Conservation (phyloP, 805 yeast genomes). For the Saccharomycopsis fibuligera region DNA sequence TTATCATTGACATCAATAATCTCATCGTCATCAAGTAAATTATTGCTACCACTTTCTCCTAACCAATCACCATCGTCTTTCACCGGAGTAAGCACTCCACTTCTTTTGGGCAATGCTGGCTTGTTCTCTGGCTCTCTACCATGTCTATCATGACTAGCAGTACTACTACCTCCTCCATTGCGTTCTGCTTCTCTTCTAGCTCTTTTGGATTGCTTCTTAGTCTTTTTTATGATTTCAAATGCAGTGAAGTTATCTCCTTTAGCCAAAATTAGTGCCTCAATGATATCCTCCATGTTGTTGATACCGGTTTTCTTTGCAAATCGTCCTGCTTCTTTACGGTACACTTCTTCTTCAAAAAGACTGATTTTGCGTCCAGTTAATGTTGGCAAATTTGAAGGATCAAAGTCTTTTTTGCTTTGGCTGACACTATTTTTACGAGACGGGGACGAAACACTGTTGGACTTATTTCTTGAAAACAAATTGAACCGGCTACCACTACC, state of each 20-base stretch:
- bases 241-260: slow-evolving; percentile 58
- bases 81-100: slow-evolving; percentile 17
- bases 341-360: slow-evolving; percentile 46
- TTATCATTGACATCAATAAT: slow-evolving; percentile 10
- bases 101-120: slow-evolving; percentile 20
- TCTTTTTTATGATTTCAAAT: slow-evolving; percentile 45
- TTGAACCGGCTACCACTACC: too few species aligned
- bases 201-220: slow-evolving; percentile 26
- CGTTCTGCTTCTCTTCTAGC: not conserved
- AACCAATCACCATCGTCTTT: slow-evolving; percentile 13
- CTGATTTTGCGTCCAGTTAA: slow-evolving; percentile 48
- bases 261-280: slow-evolving; percentile 57
- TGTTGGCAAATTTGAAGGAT: slow-evolving; percentile 28
- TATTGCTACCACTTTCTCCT: slow-evolving; percentile 10
- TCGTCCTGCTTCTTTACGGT: slow-evolving; percentile 40
- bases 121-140: not conserved
- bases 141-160: not conserved
- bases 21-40: slow-evolving; percentile 18
- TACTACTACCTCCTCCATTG: not conserved
- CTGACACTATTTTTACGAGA: slow-evolving; percentile 11
- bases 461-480: slow-evolving; percentile 9
- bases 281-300: slow-evolving; percentile 45
- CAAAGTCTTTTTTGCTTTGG: slow-evolving; percentile 5
- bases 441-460: not conserved
- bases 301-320: slow-evolving; percentile 51